These are phyloP conservation scores for Diplodia corticola DNA, from an alignment of 2,329 filamentous ascomycete species.

Conservation along the genomic window DNA sequence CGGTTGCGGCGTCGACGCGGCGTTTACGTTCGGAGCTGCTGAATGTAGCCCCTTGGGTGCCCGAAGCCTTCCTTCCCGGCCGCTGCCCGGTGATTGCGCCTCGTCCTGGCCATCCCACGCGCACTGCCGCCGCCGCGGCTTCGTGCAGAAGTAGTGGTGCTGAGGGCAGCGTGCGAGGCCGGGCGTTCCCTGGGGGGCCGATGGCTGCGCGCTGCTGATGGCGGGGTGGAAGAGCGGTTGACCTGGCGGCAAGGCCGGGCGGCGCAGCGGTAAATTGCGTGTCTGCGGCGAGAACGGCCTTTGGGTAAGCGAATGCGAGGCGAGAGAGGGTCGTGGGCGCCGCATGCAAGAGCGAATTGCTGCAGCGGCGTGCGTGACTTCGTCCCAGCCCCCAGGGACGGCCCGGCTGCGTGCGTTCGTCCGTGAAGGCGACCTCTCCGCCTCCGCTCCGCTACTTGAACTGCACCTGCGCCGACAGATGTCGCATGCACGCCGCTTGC, in stretches of 20 bases:
- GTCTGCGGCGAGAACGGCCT: not conserved
- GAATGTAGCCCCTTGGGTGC: not conserved
- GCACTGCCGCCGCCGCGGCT: not conserved
- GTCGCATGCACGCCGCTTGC: not conserved
- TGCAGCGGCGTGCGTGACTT: not conserved
- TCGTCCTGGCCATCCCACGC: not conserved
- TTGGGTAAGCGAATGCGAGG: slow-evolving; percentile 4
- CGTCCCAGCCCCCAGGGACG: not conserved
- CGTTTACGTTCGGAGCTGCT: not conserved
- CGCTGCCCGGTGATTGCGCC: not conserved
- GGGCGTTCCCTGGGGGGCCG: not conserved
- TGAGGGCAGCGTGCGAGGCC: no score
- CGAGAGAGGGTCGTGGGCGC: not conserved
- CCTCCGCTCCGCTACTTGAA: not conserved
- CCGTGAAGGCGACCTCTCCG: not conserved
- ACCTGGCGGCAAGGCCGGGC: not conserved
- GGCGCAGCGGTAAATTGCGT: not conserved
- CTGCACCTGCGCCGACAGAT: not conserved
- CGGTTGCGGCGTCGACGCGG: slow-evolving; percentile 13
- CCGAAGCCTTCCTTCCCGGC: not conserved
- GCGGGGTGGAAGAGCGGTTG: not conserved
- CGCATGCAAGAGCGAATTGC: not conserved
- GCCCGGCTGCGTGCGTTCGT: not conserved
- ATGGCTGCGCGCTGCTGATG: not conserved
- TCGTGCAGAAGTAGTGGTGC: not conserved